A percentile compares a stretch with the other conserved stretches of the same genome.
Evolutionary conservation across 1,139 yeast genomes (phyloP).

Genomic region (Saccharomycopsis hybrid): DNA sequence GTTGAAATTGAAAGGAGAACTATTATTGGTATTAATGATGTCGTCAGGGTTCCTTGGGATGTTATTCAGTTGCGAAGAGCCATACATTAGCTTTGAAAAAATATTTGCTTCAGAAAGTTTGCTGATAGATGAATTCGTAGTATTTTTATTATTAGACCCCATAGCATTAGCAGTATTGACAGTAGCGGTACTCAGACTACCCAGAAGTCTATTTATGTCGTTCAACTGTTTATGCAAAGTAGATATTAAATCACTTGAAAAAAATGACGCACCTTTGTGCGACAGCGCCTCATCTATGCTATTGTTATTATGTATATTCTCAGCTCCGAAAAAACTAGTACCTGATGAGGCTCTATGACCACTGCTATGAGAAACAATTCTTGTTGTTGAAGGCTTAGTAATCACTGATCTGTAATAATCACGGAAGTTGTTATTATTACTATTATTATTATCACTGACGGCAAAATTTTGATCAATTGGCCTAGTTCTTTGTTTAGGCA

Average conservation of each 20-base stretch:
- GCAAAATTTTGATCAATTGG: too few species aligned
- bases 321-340: too few species aligned
- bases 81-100: background rate
- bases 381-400: slow-evolving; percentile 16
- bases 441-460: background rate
- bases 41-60: too few species aligned
- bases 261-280: background rate
- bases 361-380: slow-evolving; percentile 4
- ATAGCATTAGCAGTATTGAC: too few species aligned
- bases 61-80: too few species aligned
- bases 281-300: too few species aligned
- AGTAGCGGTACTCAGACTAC: too few species aligned
- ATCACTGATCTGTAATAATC: slow-evolving; percentile 11
- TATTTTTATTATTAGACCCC: background rate
- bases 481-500: slow-evolving; percentile 12
- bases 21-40: too few species aligned
- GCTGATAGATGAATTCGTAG: background rate
- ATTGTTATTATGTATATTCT: too few species aligned
- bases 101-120: background rate
- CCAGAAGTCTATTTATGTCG: too few species aligned
- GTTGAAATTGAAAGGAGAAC: background rate
- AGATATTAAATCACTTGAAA: slow-evolving; percentile 9
- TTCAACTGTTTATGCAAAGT: slow-evolving; percentile 11
- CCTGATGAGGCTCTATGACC: background rate
- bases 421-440: background rate